Percentiles rank a stretch among this genome's conserved stretches.
Evolutionary conservation across 164 flowering plant genomes (phyloP).

Genomic region (Sedum album): DNA sequence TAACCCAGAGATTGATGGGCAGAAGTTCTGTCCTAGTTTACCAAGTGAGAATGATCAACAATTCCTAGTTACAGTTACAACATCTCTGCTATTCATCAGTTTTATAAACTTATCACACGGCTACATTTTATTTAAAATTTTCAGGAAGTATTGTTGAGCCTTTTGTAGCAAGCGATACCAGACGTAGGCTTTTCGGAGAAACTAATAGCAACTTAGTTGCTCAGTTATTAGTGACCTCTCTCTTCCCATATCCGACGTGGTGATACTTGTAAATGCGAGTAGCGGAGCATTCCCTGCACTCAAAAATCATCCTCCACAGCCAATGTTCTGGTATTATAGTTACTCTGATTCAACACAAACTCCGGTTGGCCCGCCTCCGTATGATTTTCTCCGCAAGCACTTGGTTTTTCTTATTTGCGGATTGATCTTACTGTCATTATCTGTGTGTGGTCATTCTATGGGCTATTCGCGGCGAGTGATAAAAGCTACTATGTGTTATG

Average conservation of each 20-base stretch:
- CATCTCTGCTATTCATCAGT: neutral
- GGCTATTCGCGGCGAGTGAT: neutral
- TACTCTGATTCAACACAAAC: neutral
- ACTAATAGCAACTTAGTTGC: conserved; percentile 9
- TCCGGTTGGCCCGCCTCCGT: neutral
- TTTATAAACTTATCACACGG: neutral
- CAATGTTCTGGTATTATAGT: neutral
- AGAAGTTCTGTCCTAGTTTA: conserved; percentile 3
- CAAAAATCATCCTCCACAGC: conserved; percentile 4
- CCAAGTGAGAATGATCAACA: conserved; percentile 8
- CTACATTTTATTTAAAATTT: neutral
- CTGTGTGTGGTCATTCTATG: conserved; percentile 5
- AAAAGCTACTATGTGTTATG: conserved; percentile 1
- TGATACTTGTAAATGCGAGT: conserved; percentile 1
- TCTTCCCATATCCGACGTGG: neutral
- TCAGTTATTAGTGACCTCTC: neutral
- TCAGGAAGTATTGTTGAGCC: neutral
- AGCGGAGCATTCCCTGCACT: conserved; percentile 14
- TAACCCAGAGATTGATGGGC: neutral
- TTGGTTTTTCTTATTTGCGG: neutral
- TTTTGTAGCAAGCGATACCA: neutral
- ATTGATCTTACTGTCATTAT: neutral
- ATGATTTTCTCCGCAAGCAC: neutral
- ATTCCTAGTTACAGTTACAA: neutral
- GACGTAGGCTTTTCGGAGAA: conserved; percentile 6